Evolutionary conservation across 1,284 basidiomycete species (phyloP).

Genomic region (Apiotrichum sp.): DNA sequence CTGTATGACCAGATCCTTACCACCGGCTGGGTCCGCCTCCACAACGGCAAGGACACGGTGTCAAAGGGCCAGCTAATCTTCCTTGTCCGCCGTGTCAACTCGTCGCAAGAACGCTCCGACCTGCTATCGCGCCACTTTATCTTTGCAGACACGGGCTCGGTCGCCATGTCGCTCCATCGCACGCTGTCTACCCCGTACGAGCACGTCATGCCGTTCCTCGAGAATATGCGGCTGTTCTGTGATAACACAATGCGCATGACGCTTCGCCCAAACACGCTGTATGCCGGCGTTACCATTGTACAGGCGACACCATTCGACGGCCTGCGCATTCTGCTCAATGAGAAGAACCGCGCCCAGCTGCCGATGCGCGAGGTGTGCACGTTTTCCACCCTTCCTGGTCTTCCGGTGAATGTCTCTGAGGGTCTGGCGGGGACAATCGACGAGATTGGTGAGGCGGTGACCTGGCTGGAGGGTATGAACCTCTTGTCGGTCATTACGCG

Average conservation of each 20-base stretch:
- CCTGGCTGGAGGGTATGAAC: slow-evolving; percentile 41
- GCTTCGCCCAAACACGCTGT: slow-evolving; percentile 43
- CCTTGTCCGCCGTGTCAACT: slow-evolving; percentile 45
- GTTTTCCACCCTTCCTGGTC: slow-evolving; percentile 18
- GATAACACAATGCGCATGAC: slow-evolving; percentile 36
- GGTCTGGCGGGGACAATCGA: slow-evolving; percentile 36
- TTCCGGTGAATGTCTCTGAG: slow-evolving; percentile 10
- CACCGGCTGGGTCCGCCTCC: slow-evolving; percentile 45
- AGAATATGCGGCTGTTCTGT: slow-evolving; percentile 43
- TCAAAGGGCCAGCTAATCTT: slow-evolving; percentile 50
- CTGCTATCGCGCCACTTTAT: slow-evolving; percentile 46
- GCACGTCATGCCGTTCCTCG: slow-evolving; percentile 44
- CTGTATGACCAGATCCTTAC: slow-evolving; percentile 49
- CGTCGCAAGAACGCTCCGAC: slow-evolving; percentile 41
- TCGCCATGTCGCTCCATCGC: slow-evolving; percentile 43
- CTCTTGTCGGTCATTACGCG: slow-evolving; percentile 42
- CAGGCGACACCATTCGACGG: slow-evolving; percentile 50
- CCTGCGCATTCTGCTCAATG: slow-evolving; percentile 45
- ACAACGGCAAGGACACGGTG: slow-evolving; percentile 39
- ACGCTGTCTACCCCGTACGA: slow-evolving; percentile 46
- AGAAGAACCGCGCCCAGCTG: slow-evolving; percentile 43
- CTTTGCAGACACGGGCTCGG: slow-evolving; percentile 46
- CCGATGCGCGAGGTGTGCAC: slow-evolving; percentile 45
- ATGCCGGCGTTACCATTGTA: slow-evolving; percentile 46
- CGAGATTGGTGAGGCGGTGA: slow-evolving; percentile 45